These are phyloP conservation scores for Chlorophyllum brunneum DNA, from an alignment of 768 basidiomycete species.

Conservation along the genomic window DNA sequence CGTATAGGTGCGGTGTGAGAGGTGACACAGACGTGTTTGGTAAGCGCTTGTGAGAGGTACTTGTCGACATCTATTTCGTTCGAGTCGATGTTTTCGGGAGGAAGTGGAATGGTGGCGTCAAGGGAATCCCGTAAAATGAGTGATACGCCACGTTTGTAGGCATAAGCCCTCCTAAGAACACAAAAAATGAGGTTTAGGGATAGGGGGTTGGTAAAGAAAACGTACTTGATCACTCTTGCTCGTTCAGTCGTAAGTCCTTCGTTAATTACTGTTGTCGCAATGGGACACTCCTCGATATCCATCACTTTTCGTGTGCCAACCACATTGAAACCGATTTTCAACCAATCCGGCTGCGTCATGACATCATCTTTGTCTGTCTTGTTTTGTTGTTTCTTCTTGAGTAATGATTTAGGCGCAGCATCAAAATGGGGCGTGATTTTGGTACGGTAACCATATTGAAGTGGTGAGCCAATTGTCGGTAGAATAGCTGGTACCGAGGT, in stretches of 20 bases:
- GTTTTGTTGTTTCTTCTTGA: constrained; percentile 13
- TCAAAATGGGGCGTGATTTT: constrained; percentile 98
- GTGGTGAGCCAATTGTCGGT: constrained; percentile 80
- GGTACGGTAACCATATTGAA: constrained; percentile 90
- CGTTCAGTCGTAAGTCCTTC: constrained; percentile 58
- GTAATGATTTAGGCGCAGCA: constrained; percentile 48
- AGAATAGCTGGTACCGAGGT: constrained; percentile 60
- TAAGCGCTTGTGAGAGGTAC: constrained; percentile 33
- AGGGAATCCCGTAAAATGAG: constrained; percentile 85
- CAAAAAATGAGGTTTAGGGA: not conserved
- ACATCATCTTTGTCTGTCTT: constrained; percentile 11
- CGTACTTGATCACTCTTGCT: constrained; percentile 64
- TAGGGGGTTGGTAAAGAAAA: not conserved
- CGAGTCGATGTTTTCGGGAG: not conserved
- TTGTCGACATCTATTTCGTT: constrained; percentile 23
- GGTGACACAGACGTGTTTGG: constrained; percentile 76
- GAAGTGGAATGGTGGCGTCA: constrained; percentile 22
- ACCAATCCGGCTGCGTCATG: constrained; percentile 52
- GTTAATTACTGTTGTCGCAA: constrained; percentile 81
- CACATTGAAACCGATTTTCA: constrained; percentile 87
- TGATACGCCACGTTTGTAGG: constrained; percentile 85
- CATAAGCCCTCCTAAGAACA: constrained; percentile 60
- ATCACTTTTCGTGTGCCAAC: constrained; percentile 70
- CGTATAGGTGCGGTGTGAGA: constrained; percentile 78
- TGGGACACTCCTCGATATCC: constrained; percentile 98